A percentile compares a stretch with the other conserved stretches of the same genome.
Conservation (phyloP, 2,329 filamentous ascomycete species). For the Neofusicoccum sp. region DNA sequence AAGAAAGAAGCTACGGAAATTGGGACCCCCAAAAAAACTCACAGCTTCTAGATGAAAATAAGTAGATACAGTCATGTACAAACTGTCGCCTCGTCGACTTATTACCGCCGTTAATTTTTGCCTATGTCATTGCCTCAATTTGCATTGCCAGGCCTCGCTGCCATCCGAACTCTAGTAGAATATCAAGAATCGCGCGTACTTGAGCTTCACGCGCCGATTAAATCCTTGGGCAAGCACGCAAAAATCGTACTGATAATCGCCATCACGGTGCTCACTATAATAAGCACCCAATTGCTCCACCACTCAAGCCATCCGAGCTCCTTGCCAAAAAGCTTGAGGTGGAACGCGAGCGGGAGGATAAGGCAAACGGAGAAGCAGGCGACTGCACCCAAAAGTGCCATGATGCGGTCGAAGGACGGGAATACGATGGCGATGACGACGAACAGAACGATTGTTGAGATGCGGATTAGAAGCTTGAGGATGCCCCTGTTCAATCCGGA, state of each 20-base stretch:
- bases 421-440: conserved; percentile 73
- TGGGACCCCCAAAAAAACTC: neutral
- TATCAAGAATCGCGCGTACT: no score
- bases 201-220: conserved; percentile 50
- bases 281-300: conserved; percentile 67
- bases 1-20: neutral
- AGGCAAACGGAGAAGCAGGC: conserved; percentile 95
- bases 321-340: conserved; percentile 82
- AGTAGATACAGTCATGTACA: neutral
- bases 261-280: conserved; percentile 69
- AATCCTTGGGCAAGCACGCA: conserved; percentile 81
- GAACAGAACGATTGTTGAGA: conserved; percentile 70
- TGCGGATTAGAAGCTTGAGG: conserved; percentile 63
- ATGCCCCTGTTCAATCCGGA: conserved; percentile 61
- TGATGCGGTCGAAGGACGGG: conserved; percentile 85
- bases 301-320: conserved; percentile 68
- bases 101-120: neutral
- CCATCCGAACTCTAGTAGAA: no score
- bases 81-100: neutral
- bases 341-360: conserved; percentile 84
- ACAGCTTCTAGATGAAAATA: neutral
- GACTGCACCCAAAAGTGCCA: conserved; percentile 86
- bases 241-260: conserved; percentile 80
- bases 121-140: no score
- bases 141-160: no score